Percentiles rank a stretch among this genome's conserved stretches.
Evolutionary conservation across 768 basidiomycete genomes (phyloP).

Genomic region (Tricholoma matsutake): DNA sequence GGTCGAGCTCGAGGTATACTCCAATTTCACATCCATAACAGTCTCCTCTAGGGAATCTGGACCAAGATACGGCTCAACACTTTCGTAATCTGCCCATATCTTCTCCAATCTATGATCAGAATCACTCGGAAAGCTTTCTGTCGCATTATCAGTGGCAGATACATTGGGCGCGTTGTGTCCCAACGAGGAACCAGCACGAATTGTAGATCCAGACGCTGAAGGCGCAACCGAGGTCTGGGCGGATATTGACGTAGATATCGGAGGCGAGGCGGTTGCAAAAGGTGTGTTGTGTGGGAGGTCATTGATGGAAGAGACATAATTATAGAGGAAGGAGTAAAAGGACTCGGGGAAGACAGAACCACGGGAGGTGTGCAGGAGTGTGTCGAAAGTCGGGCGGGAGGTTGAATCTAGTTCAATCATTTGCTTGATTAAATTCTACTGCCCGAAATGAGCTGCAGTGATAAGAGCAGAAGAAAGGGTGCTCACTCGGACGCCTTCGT

Average conservation of each 20-base stretch:
- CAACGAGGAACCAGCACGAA: constrained; percentile 31
- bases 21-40: constrained; percentile 52
- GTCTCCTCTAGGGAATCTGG: constrained; percentile 45
- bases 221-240: constrained; percentile 30
- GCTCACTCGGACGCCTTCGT: constrained; percentile 77
- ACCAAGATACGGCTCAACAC: constrained; percentile 67
- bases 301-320: constrained; percentile 79
- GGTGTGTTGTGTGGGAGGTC: constrained; percentile 54
- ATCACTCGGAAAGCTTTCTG: constrained; percentile 61
- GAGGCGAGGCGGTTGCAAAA: constrained; percentile 36
- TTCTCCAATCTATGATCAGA: constrained; percentile 84
- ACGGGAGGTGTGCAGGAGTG: constrained; percentile 68
- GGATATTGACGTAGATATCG: constrained; percentile 23
- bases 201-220: constrained; percentile 29
- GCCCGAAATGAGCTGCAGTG: constrained; percentile 23
- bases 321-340: constrained; percentile 94
- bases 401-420: constrained; percentile 86
- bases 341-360: constrained; percentile 85
- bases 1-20: constrained; percentile 43
- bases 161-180: constrained; percentile 14
- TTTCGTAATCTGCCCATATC: constrained; percentile 85
- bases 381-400: constrained; percentile 78
- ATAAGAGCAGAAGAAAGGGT: background rate
- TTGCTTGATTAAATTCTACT: constrained; percentile 78
- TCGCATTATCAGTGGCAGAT: constrained; percentile 25